Percentiles rank a stretch among this genome's conserved stretches.
These are phyloP conservation scores for Citrullus amarus DNA, from an alignment of 306 rosid species.

Conservation along the genomic window DNA sequence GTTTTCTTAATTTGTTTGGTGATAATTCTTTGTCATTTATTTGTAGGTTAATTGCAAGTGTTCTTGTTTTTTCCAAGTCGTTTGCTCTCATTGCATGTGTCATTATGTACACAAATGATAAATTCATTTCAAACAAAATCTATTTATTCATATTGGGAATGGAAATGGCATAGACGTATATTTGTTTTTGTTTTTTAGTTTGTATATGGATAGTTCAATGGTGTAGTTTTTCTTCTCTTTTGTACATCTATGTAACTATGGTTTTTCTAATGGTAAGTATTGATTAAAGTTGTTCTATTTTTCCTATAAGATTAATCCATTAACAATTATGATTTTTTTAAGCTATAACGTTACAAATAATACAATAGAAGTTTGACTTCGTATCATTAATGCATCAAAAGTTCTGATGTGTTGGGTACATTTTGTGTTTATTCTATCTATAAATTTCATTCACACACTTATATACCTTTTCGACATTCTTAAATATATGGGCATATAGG, in stretches of 20 bases:
- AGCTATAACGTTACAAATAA: background rate
- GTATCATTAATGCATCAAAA: background rate
- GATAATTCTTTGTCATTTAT: background rate
- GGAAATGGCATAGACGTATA: background rate
- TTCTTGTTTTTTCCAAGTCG: background rate
- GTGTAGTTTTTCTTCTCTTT: background rate
- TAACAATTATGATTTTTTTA: background rate
- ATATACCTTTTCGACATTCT: background rate
- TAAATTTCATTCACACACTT: background rate
- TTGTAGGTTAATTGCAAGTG: background rate
- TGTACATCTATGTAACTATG: background rate
- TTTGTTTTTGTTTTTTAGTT: background rate
- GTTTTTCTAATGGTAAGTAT: background rate
- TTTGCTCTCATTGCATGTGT: background rate
- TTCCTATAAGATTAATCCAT: background rate
- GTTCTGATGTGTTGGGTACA: background rate
- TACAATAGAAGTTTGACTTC: background rate
- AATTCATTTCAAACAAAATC: background rate
- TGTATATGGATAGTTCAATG: background rate
- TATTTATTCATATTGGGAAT: background rate
- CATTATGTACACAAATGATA: background rate
- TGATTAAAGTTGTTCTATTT: background rate
- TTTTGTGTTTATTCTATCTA: background rate
- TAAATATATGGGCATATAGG: background rate
- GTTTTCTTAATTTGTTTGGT: background rate